Evolutionary conservation across 2,329 filamentous ascomycete genomes (phyloP).

Genomic region (Ceratocystis smalleyi): DNA sequence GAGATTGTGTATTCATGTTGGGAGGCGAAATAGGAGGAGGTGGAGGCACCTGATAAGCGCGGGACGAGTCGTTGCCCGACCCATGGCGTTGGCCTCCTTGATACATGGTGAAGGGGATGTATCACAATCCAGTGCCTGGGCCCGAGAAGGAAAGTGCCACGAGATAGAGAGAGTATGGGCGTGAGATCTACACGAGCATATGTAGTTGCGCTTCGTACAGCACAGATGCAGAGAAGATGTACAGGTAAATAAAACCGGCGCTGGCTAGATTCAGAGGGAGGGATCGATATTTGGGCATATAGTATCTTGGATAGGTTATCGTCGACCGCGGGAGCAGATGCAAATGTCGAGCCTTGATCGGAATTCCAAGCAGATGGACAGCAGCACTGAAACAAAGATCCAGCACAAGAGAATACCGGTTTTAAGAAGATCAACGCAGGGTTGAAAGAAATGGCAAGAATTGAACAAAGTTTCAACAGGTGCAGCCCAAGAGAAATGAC

Average conservation of each 20-base stretch:
- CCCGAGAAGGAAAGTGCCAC: not conserved
- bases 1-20: slow-evolving; percentile 31
- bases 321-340: not conserved
- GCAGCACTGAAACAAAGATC: not conserved
- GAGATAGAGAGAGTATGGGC: not conserved
- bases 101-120: slow-evolving; percentile 35
- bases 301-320: not conserved
- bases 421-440: slow-evolving; percentile 3
- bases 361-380: not conserved
- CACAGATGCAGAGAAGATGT: no score
- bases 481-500: not conserved
- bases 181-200: not conserved
- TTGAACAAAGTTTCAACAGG: not conserved
- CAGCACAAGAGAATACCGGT: not conserved
- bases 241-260: no score
- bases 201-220: no score
- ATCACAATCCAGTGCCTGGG: slow-evolving; percentile 46
- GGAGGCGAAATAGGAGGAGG: slow-evolving; percentile 42
- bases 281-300: not conserved
- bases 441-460: not conserved
- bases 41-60: slow-evolving; percentile 40
- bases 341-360: not conserved
- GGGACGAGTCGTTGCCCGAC: slow-evolving; percentile 32
- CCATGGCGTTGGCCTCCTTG: slow-evolving; percentile 36
- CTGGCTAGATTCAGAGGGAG: not conserved